Base-by-base conservation (phyloP, 139 green algal genomes). In the Coelastrella sp. region DNA sequence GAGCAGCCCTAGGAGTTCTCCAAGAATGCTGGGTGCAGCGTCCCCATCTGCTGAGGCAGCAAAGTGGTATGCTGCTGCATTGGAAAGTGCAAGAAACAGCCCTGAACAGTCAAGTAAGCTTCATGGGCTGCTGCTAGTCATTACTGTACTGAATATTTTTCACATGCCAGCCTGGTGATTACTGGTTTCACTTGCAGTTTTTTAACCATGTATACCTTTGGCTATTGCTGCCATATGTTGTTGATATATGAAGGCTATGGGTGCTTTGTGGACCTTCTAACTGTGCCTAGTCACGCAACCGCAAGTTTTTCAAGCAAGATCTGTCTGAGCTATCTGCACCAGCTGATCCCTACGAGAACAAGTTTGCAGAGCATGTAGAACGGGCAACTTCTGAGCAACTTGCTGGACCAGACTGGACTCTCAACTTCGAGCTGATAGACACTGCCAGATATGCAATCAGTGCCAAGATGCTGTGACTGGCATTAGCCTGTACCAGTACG, bases 401-500 rank as follows among this genome's bases (percentile, higher is more conserved):
- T 14, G 89, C 92, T 14, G 86, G 68, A 6, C 90, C 93, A 2
- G 94, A 96, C 61, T 95, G 92, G 94, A 78, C 57, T 10, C n/a
- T 85, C 2, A 95, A 94, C 81, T 80, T 96, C 54, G 92, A 93
- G 65, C 79, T 95, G 4, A 91, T 95, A 5, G 94, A 96, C 86
- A 73, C 90, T n/a, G n/a, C n/a, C n/a, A n/a, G n/a, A n/a, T n/a
- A n/a, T 47, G 32, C 32, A 47, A 47, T 47, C 32, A 47, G 32
- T 47, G 32, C 32, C 32, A 47, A 47, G 32, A 47, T 47, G 32
- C 32, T 47, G 32, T 47, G 32, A 47, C 32, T 47, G 32, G 32
- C 32, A 47, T 47, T 47, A 47, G 32, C 32, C 32, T 47, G 32
- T 47, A 47, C 32, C 32, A 47, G 32, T 47, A 47, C 32, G 32